Conservation (phyloP, 257 asterid genomes). For the Capsicum chinense region DNA sequence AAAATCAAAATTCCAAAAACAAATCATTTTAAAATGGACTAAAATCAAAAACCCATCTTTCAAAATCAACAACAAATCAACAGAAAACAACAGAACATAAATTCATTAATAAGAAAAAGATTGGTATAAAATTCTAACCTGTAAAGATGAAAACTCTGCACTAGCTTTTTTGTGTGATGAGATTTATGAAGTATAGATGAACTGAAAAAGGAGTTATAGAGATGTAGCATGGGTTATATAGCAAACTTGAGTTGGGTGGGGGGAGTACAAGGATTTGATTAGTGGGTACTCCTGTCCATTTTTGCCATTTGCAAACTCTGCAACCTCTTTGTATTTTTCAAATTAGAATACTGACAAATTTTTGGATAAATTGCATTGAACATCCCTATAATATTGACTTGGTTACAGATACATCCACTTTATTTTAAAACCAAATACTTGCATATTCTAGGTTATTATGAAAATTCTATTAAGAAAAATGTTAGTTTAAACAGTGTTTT, state of each 20-base stretch:
- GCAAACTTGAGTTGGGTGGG: neutral
- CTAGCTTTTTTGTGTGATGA: neutral
- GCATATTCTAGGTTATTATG: no score
- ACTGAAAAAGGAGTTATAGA: neutral
- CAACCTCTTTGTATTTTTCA: neutral
- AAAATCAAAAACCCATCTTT: neutral
- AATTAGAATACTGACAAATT: neutral
- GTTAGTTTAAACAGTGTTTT: no score
- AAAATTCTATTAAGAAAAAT: no score
- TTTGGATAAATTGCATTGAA: slow-evolving; percentile 10
- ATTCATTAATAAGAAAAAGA: neutral
- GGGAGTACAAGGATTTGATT: neutral
- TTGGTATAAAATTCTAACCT: slow-evolving; percentile 4
- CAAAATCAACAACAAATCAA: neutral
- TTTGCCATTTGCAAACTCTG: slow-evolving; percentile 3
- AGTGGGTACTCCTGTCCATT: neutral
- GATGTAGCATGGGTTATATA: neutral
- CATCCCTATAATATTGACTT: neutral
- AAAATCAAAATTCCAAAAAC: neutral
- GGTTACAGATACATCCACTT: neutral
- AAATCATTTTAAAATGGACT: neutral
- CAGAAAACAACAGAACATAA: neutral
- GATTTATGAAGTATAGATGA: neutral
- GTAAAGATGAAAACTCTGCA: neutral
- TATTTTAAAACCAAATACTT: neutral